Base-by-base conservation (phyloP, 345 rosid species). In the Brassica cretica region DNA sequence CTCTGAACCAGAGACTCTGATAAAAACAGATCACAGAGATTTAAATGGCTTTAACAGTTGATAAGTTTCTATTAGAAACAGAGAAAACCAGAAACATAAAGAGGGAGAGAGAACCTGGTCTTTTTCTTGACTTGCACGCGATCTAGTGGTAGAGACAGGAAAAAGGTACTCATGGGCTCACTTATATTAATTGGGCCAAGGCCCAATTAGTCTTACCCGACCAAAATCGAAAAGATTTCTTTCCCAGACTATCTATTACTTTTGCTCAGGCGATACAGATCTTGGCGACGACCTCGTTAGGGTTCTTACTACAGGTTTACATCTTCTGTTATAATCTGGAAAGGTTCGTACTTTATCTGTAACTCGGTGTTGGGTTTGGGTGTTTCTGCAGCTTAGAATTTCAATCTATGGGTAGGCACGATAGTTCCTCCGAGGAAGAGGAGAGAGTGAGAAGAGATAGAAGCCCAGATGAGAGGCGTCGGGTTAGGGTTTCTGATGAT, bases 101-200 rank as follows among this genome's bases (percentile, higher is more conserved):
- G 15, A 51, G 39, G 39, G 8, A 19, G 29, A 51, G 19, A 62
- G 27, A 66, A 89, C 93, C 95, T 85, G 98, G 82, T 86, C 91
- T 88, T 76, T 84, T 91, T 27, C 97, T 80, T 44, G 98, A 89
- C 59, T 86, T 93, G 97, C 98, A 93, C 35, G 81, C 85, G 82
- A 91, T 84, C 83, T 85, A 85, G 93, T 80, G 39, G 93, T 3
- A 27, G 29, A 27, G 29, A 27, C 29, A 27, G 61, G 30, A 8
- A 24, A 15, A 24, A 16, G 35, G 44, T 8, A 70, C 53, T 8
- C n/a, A 58, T 66, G 76, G 76, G 63, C 76, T 71, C 11, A 18
- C 6, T 0, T 68, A 9, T 30, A 19, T 1, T 0, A 14, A 0
- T 59, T 78, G 74, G 74, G 74, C 82, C 64, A 21, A 46, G 12